Evolutionary conservation across 345 rosid species (phyloP).

Genomic region (Populus alba): DNA sequence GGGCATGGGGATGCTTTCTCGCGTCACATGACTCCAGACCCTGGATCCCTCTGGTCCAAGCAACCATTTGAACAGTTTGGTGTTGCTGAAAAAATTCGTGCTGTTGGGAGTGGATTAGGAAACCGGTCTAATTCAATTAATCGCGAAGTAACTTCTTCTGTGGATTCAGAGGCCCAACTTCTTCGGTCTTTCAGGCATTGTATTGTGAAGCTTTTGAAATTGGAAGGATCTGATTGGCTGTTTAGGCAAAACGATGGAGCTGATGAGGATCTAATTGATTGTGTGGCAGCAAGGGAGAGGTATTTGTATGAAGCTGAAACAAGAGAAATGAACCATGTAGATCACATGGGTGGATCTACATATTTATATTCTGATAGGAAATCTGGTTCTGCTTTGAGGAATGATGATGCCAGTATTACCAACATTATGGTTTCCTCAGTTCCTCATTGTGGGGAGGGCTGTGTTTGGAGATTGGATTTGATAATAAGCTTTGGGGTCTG

Average conservation of each 20-base stretch:
- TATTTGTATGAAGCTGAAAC: slow-evolving; percentile 71
- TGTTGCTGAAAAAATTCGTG: slow-evolving; percentile 54
- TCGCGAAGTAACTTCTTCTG: slow-evolving; percentile 41
- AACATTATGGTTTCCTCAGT: slow-evolving; percentile 52
- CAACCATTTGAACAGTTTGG: slow-evolving; percentile 99
- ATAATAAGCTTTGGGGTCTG: slow-evolving; percentile 92
- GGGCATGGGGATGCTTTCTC: slow-evolving; percentile 50
- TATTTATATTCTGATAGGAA: slow-evolving; percentile 34
- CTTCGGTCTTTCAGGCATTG: slow-evolving; percentile 79
- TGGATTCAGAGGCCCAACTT: slow-evolving; percentile 72
- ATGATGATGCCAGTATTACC: slow-evolving; percentile 26
- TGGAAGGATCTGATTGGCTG: slow-evolving; percentile 97
- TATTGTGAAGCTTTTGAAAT: slow-evolving; percentile 65
- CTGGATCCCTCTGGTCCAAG: slow-evolving; percentile 86
- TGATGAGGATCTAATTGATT: slow-evolving; percentile 87
- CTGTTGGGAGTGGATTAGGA: slow-evolving; percentile 50
- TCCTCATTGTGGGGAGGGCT: slow-evolving; percentile 93
- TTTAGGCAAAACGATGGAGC: slow-evolving; percentile 80
- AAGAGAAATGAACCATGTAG: slow-evolving; percentile 49
- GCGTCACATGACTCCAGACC: slow-evolving; percentile 29
- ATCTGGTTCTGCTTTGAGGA: slow-evolving; percentile 24
- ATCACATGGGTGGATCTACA: slow-evolving; percentile 46
- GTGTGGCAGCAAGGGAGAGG: slow-evolving; percentile 86
- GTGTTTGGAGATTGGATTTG: slow-evolving; percentile 79
- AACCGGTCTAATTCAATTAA: slow-evolving; percentile 39